phyloP scores from a whole-genome alignment of 2,329 filamentous ascomycete genomes.

The Alternaria triticina region DNA sequence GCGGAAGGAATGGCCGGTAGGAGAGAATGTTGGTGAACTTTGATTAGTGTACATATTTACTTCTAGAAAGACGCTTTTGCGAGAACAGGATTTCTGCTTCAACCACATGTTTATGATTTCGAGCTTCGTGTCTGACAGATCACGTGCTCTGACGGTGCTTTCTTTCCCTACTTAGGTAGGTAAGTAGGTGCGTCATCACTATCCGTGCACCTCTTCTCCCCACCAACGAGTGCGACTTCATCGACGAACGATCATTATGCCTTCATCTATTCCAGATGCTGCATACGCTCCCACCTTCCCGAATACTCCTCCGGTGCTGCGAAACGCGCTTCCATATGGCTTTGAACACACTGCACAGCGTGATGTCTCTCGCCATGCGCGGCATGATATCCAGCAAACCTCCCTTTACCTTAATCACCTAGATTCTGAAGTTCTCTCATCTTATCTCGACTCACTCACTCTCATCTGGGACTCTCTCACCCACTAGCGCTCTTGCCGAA shows the following conservation, averaged over 20 bases:
- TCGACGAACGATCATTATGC: neutral
- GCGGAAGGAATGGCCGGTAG: neutral
- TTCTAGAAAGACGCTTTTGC: neutral
- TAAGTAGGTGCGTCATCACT: neutral
- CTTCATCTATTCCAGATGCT: neutral
- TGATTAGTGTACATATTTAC: neutral
- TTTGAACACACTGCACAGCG: neutral
- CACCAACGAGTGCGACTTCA: neutral
- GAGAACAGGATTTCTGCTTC: neutral
- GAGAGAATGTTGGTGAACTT: neutral
- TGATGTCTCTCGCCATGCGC: neutral
- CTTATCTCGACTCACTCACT: neutral
- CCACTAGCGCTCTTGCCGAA: neutral
- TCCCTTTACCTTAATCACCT: no score
- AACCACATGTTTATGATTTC: neutral
- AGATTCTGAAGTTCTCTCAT: neutral
- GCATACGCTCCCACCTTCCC: neutral
- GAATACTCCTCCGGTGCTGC: neutral
- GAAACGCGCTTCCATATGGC: neutral
- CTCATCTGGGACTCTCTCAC: neutral
- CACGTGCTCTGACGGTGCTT: neutral
- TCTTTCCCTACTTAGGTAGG: neutral
- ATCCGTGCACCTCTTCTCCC: neutral
- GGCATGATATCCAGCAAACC: no score
- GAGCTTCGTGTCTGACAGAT: neutral